These are phyloP conservation scores for Hypsizygus ulmarius DNA, from an alignment of 1,284 basidiomycete genomes.

Conservation along the genomic window DNA sequence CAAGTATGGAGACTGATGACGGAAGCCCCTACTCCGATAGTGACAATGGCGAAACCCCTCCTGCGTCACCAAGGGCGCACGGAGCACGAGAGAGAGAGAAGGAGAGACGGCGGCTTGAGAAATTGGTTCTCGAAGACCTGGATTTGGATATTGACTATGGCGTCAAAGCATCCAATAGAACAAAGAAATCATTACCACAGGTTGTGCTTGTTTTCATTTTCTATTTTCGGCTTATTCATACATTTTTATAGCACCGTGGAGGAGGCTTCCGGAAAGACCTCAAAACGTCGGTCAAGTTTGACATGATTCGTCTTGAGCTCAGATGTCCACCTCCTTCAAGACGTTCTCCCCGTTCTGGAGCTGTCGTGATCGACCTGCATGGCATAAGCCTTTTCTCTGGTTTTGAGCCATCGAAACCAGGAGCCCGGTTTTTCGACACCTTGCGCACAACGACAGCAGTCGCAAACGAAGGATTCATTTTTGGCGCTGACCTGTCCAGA, in stretches of 20 bases:
- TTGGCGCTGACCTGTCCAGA: slow-evolving; percentile 41
- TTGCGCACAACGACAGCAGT: slow-evolving; percentile 4
- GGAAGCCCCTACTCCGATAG: slow-evolving; percentile 17
- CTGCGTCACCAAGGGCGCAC: slow-evolving; percentile 32
- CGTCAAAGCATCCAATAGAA: slow-evolving; percentile 8
- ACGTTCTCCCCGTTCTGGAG: slow-evolving; percentile 55
- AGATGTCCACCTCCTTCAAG: slow-evolving; percentile 51
- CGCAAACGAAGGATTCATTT: slow-evolving; percentile 27
- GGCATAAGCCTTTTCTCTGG: slow-evolving; percentile 43
- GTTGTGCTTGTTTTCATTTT: slow-evolving; percentile 17
- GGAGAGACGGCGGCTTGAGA: slow-evolving; percentile 44
- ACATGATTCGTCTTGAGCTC: slow-evolving; percentile 60
- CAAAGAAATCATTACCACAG: slow-evolving; percentile 17
- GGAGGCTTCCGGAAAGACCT: slow-evolving; percentile 4
- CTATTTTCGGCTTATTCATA: background rate
- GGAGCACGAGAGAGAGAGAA: slow-evolving; percentile 29
- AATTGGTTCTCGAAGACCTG: slow-evolving; percentile 53
- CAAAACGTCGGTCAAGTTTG: slow-evolving; percentile 36
- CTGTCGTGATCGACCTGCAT: slow-evolving; percentile 63
- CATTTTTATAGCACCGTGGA: slow-evolving; percentile 6
- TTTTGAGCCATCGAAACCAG: slow-evolving; percentile 22
- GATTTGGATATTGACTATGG: slow-evolving; percentile 49
- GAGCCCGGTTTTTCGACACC: slow-evolving; percentile 40
- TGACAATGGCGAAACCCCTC: slow-evolving; percentile 33
- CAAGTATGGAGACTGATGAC: background rate